Base-by-base conservation (phyloP, 2,329 filamentous ascomycete genomes). In the Biscogniauxia sp. region DNA sequence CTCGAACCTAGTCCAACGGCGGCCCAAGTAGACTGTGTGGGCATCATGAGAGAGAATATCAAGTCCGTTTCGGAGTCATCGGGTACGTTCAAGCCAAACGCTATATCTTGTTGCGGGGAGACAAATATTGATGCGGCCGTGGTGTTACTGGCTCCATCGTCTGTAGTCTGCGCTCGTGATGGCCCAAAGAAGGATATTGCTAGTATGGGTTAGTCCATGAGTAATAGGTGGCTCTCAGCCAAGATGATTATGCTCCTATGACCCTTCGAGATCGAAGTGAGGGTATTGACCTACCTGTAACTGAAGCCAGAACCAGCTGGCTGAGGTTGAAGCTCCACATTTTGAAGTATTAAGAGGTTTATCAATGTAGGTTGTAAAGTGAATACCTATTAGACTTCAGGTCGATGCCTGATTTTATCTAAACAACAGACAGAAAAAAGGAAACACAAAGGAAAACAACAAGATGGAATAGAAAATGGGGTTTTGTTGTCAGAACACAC, bases 81-180 rank as follows among this genome's bases (percentile, higher is more conserved):
- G 61, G 93, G 90, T 52, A 97, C 79, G 73, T 97, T 93, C 9
- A 97, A 69, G 20, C 85, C 86, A 60, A 84, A 82, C 7, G 89
- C 89, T 1, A 78, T 77, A 56, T 74, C 70, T 9, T 56, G 56
- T 5, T 61, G 32, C 1, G 69, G 71, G 1, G 70, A 66, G 61
- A 73, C 60, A 62, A 73, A 73, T 55, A 70, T 60, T 23, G 70
- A 70, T 5, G 61, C 55, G 17, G 59, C 58, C 9, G 61, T 59
- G 13, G 60, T 60, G 25, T 50, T 57, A 17, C 50, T 57, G 52
- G 45, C 59, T 6, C 15, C 37, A 45, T 45, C 37, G 58, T 4
- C 7, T 50, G 53, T 58, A 50, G 55, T 60, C 53, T 68, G 65
- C 28, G 67, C 68, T 37, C 58, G 61, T 17, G 66, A 59, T 20